phyloP scores from a whole-genome alignment of 208 protist genomes.

The Strigomonas galati region DNA sequence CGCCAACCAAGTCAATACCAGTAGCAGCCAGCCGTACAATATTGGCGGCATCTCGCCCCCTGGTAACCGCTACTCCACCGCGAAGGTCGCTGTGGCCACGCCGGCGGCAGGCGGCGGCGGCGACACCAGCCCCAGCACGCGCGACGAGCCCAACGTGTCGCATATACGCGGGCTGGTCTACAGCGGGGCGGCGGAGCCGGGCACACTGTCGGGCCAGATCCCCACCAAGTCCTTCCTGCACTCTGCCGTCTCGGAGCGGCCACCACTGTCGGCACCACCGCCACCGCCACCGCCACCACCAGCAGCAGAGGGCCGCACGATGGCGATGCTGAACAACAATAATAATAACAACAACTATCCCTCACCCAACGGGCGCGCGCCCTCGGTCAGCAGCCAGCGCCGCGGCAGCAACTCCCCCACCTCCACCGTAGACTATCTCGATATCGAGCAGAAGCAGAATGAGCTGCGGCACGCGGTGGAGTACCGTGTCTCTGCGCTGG shows the following conservation, averaged over 20 bases:
- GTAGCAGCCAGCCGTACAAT: background rate
- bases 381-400: background rate
- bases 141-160: background rate
- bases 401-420: background rate
- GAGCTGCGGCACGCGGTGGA: slow-evolving; percentile 77
- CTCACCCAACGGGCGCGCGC: background rate
- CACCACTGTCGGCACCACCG: background rate
- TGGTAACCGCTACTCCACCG: background rate
- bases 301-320: background rate
- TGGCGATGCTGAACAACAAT: background rate
- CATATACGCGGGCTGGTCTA: background rate
- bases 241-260: background rate
- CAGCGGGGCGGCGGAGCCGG: background rate
- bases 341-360: background rate
- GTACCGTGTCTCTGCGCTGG: slow-evolving; percentile 65
- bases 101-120: background rate
- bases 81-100: background rate
- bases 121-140: no score
- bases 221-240: background rate
- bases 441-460: slow-evolving; percentile 83
- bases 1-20: background rate
- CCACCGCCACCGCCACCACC: background rate
- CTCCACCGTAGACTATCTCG: slow-evolving; percentile 48
- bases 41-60: background rate
- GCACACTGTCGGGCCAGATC: no score